These are phyloP conservation scores for Aspergillus sp. DNA, from an alignment of 2,329 filamentous ascomycete species.

Conservation along the genomic window DNA sequence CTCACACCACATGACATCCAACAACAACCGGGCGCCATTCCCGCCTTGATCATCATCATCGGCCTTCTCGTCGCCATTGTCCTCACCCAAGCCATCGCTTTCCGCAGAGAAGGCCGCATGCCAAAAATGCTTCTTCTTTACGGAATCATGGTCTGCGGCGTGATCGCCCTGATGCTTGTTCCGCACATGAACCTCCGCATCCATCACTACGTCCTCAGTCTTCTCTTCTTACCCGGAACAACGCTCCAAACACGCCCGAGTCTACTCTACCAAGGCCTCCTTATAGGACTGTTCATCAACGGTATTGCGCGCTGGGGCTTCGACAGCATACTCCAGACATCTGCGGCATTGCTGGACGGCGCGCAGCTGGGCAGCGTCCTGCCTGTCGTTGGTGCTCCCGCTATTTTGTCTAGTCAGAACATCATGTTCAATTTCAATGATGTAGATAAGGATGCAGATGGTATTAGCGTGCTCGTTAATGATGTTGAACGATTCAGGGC, in stretches of 20 bases:
- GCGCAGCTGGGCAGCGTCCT: conserved; percentile 36
- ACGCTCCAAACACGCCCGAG: conserved; percentile 60
- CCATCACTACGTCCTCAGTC: conserved; percentile 63
- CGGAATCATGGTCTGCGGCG: conserved; percentile 43
- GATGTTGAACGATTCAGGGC: conserved; percentile 61
- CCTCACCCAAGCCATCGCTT: conserved; percentile 57
- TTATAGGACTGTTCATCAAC: conserved; percentile 64
- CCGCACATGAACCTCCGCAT: conserved; percentile 63
- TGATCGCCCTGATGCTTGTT: conserved; percentile 54
- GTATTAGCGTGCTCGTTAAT: conserved; percentile 61
- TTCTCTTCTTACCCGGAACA: conserved; percentile 61
- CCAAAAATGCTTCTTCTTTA: conserved; percentile 48
- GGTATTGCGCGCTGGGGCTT: conserved; percentile 66
- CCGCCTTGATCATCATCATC: conserved; percentile 58
- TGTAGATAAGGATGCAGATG: conserved; percentile 45
- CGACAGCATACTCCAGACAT: conserved; percentile 60
- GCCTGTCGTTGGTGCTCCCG: conserved; percentile 29
- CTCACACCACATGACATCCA: conserved; percentile 63
- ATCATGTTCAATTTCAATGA: conserved; percentile 41
- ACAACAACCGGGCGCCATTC: conserved; percentile 61
- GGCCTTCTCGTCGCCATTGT: conserved; percentile 53
- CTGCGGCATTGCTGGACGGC: conserved; percentile 48
- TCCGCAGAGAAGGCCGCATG: conserved; percentile 61
- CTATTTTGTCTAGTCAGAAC: conserved; percentile 24
- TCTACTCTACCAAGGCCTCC: conserved; percentile 62